These are phyloP conservation scores for Lotmaria passim DNA, from an alignment of 208 protist genomes.

Conservation along the genomic window DNA sequence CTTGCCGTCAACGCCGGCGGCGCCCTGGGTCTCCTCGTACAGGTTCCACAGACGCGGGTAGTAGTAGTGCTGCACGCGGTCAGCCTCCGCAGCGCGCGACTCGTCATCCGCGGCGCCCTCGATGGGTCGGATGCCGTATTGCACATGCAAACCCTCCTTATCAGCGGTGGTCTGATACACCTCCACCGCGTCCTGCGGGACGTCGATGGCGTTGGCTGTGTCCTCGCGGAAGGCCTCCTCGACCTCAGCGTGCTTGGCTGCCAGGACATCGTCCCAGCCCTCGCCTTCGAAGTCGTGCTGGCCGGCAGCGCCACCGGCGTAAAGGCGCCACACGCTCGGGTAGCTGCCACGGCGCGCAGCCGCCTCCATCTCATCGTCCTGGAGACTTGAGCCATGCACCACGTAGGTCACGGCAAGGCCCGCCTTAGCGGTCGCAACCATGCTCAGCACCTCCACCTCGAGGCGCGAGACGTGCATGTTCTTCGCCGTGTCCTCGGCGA, in stretches of 20 bases:
- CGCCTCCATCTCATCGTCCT: constrained; percentile 35
- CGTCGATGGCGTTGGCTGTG: constrained; percentile 30
- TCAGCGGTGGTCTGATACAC: constrained; percentile 32
- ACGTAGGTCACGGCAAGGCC: constrained; percentile 28
- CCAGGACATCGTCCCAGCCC: constrained; percentile 52
- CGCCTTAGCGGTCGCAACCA: constrained; percentile 18
- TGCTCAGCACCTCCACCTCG: constrained; percentile 40
- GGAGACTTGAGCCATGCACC: constrained; percentile 24
- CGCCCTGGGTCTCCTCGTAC: constrained; percentile 30
- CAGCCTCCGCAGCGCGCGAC: constrained; percentile 14
- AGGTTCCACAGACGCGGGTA: constrained; percentile 51
- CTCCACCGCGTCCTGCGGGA: constrained; percentile 30
- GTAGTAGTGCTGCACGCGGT: constrained; percentile 35
- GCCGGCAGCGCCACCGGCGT: constrained; percentile 40
- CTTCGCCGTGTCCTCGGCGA: constrained; percentile 40
- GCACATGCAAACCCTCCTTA: constrained; percentile 31
- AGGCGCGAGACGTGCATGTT: constrained; percentile 39
- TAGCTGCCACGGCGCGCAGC: constrained; percentile 34
- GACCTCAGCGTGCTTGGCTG: constrained; percentile 29
- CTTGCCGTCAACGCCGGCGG: constrained; percentile 11
- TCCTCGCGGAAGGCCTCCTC: constrained; percentile 47
- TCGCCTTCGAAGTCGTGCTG: constrained; percentile 54
- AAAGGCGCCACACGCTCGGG: constrained; percentile 42
- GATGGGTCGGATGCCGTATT: constrained; percentile 36
- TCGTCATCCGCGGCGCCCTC: constrained; percentile 33